Evolutionary conservation across 176 grass and related monocot species (phyloP).

Genomic region (Paspalum notatum): DNA sequence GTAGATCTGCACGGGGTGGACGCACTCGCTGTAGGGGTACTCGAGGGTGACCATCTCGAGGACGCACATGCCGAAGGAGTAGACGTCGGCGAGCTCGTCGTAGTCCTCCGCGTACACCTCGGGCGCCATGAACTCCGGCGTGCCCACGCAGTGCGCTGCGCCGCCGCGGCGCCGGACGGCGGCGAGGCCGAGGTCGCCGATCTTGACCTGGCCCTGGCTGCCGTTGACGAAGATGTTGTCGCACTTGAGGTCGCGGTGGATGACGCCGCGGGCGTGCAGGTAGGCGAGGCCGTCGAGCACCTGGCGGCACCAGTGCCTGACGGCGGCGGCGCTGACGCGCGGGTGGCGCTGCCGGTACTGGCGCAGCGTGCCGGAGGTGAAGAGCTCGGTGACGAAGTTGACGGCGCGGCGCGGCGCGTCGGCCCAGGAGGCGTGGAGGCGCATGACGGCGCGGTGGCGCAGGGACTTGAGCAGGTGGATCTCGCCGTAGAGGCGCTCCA

Average conservation of each 20-base stretch:
- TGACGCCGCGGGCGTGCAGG: slow-evolving; percentile 64
- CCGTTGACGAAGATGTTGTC: slow-evolving; percentile 95
- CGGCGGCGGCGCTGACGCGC: slow-evolving; percentile 47
- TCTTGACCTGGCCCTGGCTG: slow-evolving; percentile 83
- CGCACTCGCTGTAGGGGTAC: slow-evolving; percentile 84
- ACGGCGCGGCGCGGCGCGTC: slow-evolving; percentile 45
- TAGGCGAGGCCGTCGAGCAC: slow-evolving; percentile 70
- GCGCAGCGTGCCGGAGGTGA: slow-evolving; percentile 77
- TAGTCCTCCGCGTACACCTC: slow-evolving; percentile 88
- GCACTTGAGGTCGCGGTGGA: slow-evolving; percentile 93
- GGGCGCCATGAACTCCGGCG: slow-evolving; percentile 97
- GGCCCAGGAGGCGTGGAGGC: slow-evolving; percentile 63
- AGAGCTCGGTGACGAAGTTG: slow-evolving; percentile 80
- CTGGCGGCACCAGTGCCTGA: slow-evolving; percentile 77
- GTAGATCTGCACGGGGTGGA: slow-evolving; percentile 86
- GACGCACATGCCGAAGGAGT: slow-evolving; percentile 96
- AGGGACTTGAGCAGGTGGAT: slow-evolving; percentile 70
- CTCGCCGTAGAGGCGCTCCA: slow-evolving; percentile 73
- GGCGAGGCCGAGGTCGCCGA: slow-evolving; percentile 86
- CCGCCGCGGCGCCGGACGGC: slow-evolving; percentile 42
- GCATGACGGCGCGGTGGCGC: slow-evolving; percentile 63
- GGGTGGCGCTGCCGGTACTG: slow-evolving; percentile 57
- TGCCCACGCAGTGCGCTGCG: no score
- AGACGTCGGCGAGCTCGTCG: slow-evolving; percentile 84
- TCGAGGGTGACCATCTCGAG: slow-evolving; percentile 93